Conservation (phyloP, 768 basidiomycete species). For the Rhizopogon roseolus region DNA sequence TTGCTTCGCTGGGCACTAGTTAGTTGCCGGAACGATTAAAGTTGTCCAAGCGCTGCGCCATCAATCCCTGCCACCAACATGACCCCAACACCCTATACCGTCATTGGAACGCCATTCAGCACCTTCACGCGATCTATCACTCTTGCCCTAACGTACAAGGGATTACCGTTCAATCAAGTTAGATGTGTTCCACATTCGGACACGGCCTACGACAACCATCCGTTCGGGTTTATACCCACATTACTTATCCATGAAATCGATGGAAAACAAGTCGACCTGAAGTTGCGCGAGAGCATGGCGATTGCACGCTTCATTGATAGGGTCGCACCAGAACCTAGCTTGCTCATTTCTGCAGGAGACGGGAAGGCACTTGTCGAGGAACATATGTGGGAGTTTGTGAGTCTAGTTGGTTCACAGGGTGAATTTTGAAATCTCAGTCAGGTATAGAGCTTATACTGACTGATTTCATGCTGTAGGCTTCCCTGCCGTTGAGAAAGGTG, state of each 20-base stretch:
- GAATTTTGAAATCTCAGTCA: not conserved
- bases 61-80: slow-evolving; percentile 7
- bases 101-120: slow-evolving; percentile 28
- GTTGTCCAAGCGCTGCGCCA: too few relatives aligned
- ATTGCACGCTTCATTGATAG: slow-evolving; percentile 26
- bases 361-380: slow-evolving; percentile 17
- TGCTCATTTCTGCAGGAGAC: slow-evolving; percentile 15
- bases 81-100: slow-evolving; percentile 16
- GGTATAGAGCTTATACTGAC: not conserved
- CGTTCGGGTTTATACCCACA: slow-evolving; percentile 27
- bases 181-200: slow-evolving; percentile 23
- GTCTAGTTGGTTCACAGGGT: slow-evolving; percentile 20
- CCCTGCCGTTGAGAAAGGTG: slow-evolving; percentile 22
- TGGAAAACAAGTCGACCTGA: slow-evolving; percentile 17
- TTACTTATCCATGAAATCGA: slow-evolving; percentile 24
- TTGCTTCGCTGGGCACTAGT: not conserved
- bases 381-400: slow-evolving; percentile 30
- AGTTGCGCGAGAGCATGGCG: slow-evolving; percentile 23
- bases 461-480: slow-evolving; percentile 17
- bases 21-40: not conserved
- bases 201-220: slow-evolving; percentile 22
- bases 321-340: slow-evolving; percentile 21
- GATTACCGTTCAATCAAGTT: slow-evolving; percentile 21
- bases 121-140: slow-evolving; percentile 29
- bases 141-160: slow-evolving; percentile 23